Base-by-base conservation (phyloP, 1,139 yeast species). In the Sugiyamaella neomexicana region DNA sequence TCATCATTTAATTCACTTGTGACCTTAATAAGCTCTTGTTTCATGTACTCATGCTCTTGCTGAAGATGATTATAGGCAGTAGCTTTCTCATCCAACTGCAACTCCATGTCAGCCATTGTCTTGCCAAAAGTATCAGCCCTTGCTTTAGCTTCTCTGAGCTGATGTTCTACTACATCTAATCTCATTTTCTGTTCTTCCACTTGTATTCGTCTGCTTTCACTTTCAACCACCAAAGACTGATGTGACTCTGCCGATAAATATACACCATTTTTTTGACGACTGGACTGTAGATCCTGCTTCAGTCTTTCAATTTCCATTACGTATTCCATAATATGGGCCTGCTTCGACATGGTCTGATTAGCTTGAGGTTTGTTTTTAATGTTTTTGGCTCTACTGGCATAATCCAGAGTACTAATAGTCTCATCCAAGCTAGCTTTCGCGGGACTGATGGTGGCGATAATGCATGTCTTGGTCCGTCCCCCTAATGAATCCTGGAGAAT, bases 401-500 rank as follows among this genome's bases (percentile, higher is more conserved):
- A 90, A 60, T 88, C 95, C 55, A 90, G 74, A 0, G 97, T 89
- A 50, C 93, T 86, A 17, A 83, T 69, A 0, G 96, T 88, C 69
- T 89, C 96, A 37, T 87, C 95, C 47, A 83, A 65, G 53, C 86
- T 85, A 16, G 81, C 78, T 62, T 79, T 78, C 0, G 93, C 89
- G 0, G 96, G 96, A 1, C 95, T 86, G 5, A 90, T 78, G 1
- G 96, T 87, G 31, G 95, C 95, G 37, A 89, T 82, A 56, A 89
- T 78, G 27, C 87, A 79, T 0, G 96, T 89, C 62, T 85, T 86
- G 0, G 96, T 87, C 53, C 80, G 77, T 4, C 96, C 96, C 1
- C 96, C 96, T 17, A 89, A 75, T 0, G 95, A 87, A 65, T 89
- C 96, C 63, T 86, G 93, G 52, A 89, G 74, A 47, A 89, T 69